Conservation (phyloP, 2,329 filamentous ascomycete genomes). For the Paraphaeosphaeria minitans region DNA sequence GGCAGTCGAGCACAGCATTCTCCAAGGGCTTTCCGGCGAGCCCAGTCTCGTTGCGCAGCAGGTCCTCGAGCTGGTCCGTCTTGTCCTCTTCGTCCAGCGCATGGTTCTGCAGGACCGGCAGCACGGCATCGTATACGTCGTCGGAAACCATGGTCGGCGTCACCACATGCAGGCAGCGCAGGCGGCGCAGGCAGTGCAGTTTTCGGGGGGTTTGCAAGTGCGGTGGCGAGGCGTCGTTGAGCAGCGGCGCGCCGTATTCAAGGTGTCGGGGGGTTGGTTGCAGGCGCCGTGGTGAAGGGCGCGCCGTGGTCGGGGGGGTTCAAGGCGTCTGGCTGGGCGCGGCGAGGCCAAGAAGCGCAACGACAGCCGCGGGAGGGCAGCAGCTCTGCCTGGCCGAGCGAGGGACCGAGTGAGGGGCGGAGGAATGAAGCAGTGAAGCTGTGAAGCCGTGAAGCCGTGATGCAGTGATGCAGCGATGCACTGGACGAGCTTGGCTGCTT, state of each 20-base stretch:
- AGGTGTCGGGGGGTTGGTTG: neutral
- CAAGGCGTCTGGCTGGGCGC: conserved; percentile 15
- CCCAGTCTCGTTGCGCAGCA: conserved; percentile 78
- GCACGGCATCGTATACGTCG: conserved; percentile 87
- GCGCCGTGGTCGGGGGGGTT: conserved; percentile 25
- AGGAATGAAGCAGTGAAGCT: too few species aligned
- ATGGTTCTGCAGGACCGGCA: conserved; percentile 83
- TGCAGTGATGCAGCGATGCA: too few species aligned
- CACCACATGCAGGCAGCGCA: conserved; percentile 4
- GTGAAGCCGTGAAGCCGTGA: too few species aligned
- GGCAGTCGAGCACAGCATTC: conserved; percentile 85
- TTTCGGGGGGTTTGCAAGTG: neutral
- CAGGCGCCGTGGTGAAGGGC: neutral
- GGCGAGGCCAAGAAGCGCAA: conserved; percentile 26
- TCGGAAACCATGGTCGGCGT: conserved; percentile 79
- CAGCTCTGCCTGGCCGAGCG: conserved; percentile 18
- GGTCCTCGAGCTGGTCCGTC: conserved; percentile 85
- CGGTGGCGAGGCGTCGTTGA: neutral
- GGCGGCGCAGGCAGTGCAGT: neutral
- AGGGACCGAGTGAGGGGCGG: too few species aligned
- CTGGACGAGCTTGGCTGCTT: conserved; percentile 23
- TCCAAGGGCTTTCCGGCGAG: conserved; percentile 80
- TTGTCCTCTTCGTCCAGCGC: conserved; percentile 92
- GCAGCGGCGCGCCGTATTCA: neutral
- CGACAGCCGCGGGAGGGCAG: conserved; percentile 23